Evolutionary conservation across 2,329 filamentous ascomycete genomes (phyloP).

Genomic region (Beauveria australis): DNA sequence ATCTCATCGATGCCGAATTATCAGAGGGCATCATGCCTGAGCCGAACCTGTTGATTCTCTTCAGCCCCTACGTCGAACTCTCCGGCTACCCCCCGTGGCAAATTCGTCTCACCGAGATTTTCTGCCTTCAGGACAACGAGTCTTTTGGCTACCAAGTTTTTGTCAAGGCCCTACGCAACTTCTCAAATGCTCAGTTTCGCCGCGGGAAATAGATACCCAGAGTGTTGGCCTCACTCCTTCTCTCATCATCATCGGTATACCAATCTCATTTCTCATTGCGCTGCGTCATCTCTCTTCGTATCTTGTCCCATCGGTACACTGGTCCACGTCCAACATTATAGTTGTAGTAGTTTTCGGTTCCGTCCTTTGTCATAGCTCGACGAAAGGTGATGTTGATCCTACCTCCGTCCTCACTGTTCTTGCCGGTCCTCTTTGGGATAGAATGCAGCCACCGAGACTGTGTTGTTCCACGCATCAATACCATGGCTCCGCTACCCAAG

Average conservation of each 20-base stretch:
- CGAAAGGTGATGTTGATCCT: slow-evolving; percentile 74
- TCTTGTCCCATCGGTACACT: slow-evolving; percentile 60
- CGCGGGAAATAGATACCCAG: slow-evolving; percentile 51
- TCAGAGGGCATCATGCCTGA: slow-evolving; percentile 72
- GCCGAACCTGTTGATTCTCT: slow-evolving; percentile 82
- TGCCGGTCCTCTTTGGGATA: slow-evolving; percentile 64
- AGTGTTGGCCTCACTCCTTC: slow-evolving; percentile 9
- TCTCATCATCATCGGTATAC: neutral
- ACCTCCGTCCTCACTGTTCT: slow-evolving; percentile 52
- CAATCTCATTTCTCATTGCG: slow-evolving; percentile 21
- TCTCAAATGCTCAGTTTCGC: slow-evolving; percentile 79
- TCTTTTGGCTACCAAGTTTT: slow-evolving; percentile 93
- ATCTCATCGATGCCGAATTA: slow-evolving; percentile 85
- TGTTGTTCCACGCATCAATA: slow-evolving; percentile 69
- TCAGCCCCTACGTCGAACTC: slow-evolving; percentile 74
- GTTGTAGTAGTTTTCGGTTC: slow-evolving; percentile 76
- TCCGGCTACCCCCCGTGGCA: slow-evolving; percentile 97
- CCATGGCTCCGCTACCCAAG: slow-evolving; percentile 65
- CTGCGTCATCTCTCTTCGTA: slow-evolving; percentile 39
- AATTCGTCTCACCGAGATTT: slow-evolving; percentile 89
- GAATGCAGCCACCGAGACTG: slow-evolving; percentile 71
- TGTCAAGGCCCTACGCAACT: slow-evolving; percentile 74
- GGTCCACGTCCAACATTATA: slow-evolving; percentile 70
- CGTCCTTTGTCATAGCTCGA: slow-evolving; percentile 59
- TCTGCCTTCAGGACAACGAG: slow-evolving; percentile 66